A percentile compares a stretch with the other conserved stretches of the same genome.
These are phyloP conservation scores for Odontarrhena argentea DNA, from an alignment of 345 rosid species.

Conservation along the genomic window DNA sequence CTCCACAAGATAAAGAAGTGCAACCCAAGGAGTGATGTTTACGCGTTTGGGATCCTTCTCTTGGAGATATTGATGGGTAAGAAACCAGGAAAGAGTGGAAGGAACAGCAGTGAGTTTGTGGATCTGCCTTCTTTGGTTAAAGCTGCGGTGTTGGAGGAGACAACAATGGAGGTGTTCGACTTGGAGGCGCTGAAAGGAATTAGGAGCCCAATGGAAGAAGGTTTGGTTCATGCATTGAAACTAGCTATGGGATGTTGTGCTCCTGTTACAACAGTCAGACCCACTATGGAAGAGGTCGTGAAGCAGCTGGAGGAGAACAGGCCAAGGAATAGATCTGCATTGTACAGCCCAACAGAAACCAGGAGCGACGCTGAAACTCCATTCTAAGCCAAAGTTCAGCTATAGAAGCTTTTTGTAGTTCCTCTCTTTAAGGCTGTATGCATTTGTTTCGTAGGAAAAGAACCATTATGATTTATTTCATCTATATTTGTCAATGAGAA, in stretches of 20 bases:
- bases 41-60: constrained; percentile 86
- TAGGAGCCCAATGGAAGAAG: constrained; percentile 96
- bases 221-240: constrained; percentile 91
- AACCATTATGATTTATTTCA: constrained; percentile 19
- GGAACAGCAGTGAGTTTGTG: constrained; percentile 53
- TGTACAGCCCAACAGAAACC: constrained; percentile 88
- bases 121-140: constrained; percentile 91
- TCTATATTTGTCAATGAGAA: constrained; percentile 15
- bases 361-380: constrained; percentile 89
- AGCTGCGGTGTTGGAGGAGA: constrained; percentile 94
- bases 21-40: constrained; percentile 89
- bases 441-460: constrained; percentile 30
- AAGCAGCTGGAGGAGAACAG: constrained; percentile 95
- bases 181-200: constrained; percentile 82
- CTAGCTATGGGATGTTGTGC: constrained; percentile 99
- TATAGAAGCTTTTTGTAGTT: constrained; percentile 12
- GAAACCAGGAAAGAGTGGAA: constrained; percentile 81
- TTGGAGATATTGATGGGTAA: constrained; percentile 90
- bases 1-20: constrained; percentile 97
- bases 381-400: constrained; percentile 42
- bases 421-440: constrained; percentile 18
- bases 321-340: constrained; percentile 93
- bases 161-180: constrained; percentile 92
- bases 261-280: constrained; percentile 87
- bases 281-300: constrained; percentile 94